Conservation (phyloP, 2,329 filamentous ascomycete genomes). For the Penicillium sp. region DNA sequence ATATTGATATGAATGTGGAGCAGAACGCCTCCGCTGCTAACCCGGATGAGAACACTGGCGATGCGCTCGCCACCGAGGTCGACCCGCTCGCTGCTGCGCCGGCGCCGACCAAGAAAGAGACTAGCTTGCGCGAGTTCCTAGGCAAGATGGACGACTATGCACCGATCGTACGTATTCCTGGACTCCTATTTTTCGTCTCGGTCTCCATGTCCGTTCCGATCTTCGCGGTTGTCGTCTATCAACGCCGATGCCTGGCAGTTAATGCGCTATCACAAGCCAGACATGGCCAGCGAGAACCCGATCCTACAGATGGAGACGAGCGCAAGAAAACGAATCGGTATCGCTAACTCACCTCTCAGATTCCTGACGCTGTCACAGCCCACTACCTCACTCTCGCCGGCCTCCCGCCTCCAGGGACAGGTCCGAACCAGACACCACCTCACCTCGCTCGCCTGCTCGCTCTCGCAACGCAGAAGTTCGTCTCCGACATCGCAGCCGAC, state of each 20-base stretch:
- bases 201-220: slow-evolving; percentile 3
- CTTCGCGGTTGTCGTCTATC: background rate
- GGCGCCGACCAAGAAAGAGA: slow-evolving; percentile 78
- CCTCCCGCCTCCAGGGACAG: slow-evolving; percentile 79
- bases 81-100: slow-evolving; percentile 51
- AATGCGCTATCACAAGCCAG: background rate
- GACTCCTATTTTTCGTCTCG: slow-evolving; percentile 1
- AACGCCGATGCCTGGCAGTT: background rate
- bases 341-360: slow-evolving; percentile 54
- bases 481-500: slow-evolving; percentile 94
- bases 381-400: slow-evolving; percentile 97
- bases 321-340: background rate
- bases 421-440: slow-evolving; percentile 71
- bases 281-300: too few relatives aligned
- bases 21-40: slow-evolving; percentile 7
- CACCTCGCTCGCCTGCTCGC: slow-evolving; percentile 90
- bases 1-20: slow-evolving; percentile 37
- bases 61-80: too few relatives aligned
- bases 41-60: slow-evolving; percentile 12
- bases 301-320: too few relatives aligned
- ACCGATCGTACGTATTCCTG: slow-evolving; percentile 69
- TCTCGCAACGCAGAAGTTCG: slow-evolving; percentile 98
- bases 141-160: slow-evolving; percentile 98
- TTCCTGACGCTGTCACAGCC: slow-evolving; percentile 93
- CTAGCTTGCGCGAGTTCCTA: slow-evolving; percentile 86